A percentile compares a stretch with the other conserved stretches of the same genome.
Evolutionary conservation across 495 filamentous ascomycete genomes (phyloP).

Genomic region (Trichoderma reesei): DNA sequence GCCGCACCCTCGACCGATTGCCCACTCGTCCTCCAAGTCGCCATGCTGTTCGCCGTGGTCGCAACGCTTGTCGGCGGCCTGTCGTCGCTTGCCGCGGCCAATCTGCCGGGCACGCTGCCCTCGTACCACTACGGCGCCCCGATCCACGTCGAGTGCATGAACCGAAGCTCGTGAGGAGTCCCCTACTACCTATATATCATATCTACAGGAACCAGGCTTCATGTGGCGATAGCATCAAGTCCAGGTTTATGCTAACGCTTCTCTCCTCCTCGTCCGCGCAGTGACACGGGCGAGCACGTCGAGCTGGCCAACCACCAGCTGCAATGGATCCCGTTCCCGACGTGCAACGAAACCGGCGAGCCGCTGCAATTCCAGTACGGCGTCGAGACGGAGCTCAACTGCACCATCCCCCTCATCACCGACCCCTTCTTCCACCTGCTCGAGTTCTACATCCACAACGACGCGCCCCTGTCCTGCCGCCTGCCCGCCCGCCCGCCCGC

Average conservation of each 20-base stretch:
- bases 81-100: background rate
- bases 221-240: too few relatives aligned
- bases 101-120: constrained; percentile 22
- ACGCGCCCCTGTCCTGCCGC: constrained; percentile 87
- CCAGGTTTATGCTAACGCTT: background rate
- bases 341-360: constrained; percentile 78
- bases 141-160: constrained; percentile 45
- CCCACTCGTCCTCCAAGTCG: background rate
- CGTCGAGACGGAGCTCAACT: constrained; percentile 75
- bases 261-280: constrained; percentile 16
- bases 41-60: background rate
- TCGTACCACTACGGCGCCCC: constrained; percentile 41
- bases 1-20: background rate
- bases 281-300: constrained; percentile 66
- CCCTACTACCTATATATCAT: background rate
- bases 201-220: too few relatives aligned
- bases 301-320: constrained; percentile 69
- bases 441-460: constrained; percentile 97
- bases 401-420: constrained; percentile 74
- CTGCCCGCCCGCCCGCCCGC: constrained; percentile 66
- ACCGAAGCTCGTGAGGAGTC: constrained; percentile 41
- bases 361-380: constrained; percentile 83
- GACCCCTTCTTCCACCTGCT: constrained; percentile 94
- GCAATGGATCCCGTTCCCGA: constrained; percentile 86
- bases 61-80: constrained; percentile 2